Evolutionary conservation across 108 stramenopile species (phyloP).

Genomic region (Discostella pseudostelligera): DNA sequence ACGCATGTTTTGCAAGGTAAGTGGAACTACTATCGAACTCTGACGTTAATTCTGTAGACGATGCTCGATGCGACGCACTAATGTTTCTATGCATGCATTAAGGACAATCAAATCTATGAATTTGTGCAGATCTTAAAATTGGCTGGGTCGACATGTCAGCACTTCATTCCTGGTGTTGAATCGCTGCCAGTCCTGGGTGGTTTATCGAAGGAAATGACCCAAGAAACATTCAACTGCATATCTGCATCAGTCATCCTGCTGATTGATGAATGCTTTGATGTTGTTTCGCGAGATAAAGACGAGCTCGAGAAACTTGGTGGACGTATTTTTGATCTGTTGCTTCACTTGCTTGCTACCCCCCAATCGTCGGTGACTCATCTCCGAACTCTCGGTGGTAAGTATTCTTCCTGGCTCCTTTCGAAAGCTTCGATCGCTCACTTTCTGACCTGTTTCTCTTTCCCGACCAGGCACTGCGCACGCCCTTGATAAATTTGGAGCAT

Average conservation of each 20-base stretch:
- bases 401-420: not conserved
- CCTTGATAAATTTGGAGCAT: conserved; percentile 77
- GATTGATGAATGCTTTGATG: conserved; percentile 70
- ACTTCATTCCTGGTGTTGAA: conserved; percentile 50
- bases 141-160: conserved; percentile 69
- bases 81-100: not conserved
- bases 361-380: conserved; percentile 83
- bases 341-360: conserved; percentile 77
- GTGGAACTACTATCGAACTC: not conserved
- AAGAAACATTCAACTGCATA: conserved; percentile 87
- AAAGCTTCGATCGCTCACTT: not conserved
- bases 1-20: conserved; percentile 59
- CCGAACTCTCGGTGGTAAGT: conserved; percentile 72
- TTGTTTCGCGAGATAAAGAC: conserved; percentile 37
- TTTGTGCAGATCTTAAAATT: conserved; percentile 69
- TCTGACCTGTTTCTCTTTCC: not conserved
- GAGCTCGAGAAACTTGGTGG: conserved; percentile 59
- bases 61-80: not conserved
- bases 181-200: conserved; percentile 28
- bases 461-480: conserved; percentile 57
- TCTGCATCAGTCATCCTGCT: conserved; percentile 73
- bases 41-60: not conserved
- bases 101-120: conserved; percentile 56
- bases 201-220: conserved; percentile 52
- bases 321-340: conserved; percentile 69